A percentile compares a stretch with the other conserved stretches of the same genome.
Conservation (phyloP, 192 early-diverging fungal genomes). For the Cetraspora pellucida region DNA sequence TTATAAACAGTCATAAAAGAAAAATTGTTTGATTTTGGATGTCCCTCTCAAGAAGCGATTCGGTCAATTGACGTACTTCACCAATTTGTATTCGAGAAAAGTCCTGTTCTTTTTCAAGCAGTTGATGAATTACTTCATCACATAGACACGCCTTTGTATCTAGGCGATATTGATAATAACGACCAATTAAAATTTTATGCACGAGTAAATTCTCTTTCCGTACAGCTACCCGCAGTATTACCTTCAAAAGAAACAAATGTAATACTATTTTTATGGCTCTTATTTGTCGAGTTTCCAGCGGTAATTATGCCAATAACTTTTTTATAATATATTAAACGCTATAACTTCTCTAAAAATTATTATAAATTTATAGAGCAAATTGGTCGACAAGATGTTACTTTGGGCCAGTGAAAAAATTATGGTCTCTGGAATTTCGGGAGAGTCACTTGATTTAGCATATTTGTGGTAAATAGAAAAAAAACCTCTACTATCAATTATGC, state of each 20-base stretch:
- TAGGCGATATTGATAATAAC: neutral
- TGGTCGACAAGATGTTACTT: neutral
- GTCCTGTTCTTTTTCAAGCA: neutral
- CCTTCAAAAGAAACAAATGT: slow-evolving; percentile 8
- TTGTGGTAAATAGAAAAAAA: neutral
- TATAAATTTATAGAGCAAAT: slow-evolving; percentile 3
- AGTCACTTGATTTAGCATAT: neutral
- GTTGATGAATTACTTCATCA: neutral
- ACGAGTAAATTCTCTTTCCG: neutral
- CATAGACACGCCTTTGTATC: neutral
- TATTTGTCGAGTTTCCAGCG: neutral
- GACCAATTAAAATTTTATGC: neutral
- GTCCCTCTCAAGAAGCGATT: neutral
- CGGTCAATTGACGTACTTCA: neutral
- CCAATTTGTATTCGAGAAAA: slow-evolving; percentile 6
- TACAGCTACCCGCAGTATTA: neutral
- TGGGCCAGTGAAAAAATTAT: neutral
- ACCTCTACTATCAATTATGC: neutral
- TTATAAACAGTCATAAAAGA: slow-evolving; percentile 9
- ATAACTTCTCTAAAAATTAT: neutral
- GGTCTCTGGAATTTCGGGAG: neutral
- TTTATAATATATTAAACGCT: neutral
- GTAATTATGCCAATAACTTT: neutral
- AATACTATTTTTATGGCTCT: slow-evolving; percentile 8
- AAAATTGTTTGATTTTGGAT: neutral